These are phyloP conservation scores for Cutaneotrichosporon mucoides DNA, from an alignment of 1,284 basidiomycete genomes.

Conservation along the genomic window DNA sequence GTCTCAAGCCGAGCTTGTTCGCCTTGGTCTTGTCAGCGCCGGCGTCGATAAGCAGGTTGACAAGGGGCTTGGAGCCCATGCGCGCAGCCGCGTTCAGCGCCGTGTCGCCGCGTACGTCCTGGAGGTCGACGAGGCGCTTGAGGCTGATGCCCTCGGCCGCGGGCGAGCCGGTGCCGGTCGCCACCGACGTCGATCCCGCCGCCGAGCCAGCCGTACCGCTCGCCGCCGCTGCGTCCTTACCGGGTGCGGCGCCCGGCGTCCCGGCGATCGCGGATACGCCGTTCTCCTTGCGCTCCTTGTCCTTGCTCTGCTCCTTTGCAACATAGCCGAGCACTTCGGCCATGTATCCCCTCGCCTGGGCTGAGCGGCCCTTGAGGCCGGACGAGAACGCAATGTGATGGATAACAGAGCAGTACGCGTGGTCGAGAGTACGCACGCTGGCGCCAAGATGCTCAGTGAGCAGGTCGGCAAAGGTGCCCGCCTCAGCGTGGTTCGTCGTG, in stretches of 20 bases:
- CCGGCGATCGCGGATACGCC: background rate
- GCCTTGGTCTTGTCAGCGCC: constrained; percentile 84
- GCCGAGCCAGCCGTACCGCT: background rate
- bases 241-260: background rate
- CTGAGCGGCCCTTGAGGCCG: constrained; percentile 80
- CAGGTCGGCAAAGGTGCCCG: constrained; percentile 66
- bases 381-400: constrained; percentile 92
- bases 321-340: constrained; percentile 84
- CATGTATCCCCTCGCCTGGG: constrained; percentile 84
- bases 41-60: constrained; percentile 82
- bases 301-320: constrained; percentile 47
- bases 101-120: constrained; percentile 95
- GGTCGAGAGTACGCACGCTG: constrained; percentile 85
- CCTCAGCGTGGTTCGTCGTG: constrained; percentile 80
- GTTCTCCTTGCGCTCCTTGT: constrained; percentile 11
- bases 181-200: background rate
- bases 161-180: background rate
- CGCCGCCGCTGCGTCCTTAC: background rate
- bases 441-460: constrained; percentile 54
- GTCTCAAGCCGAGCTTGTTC: constrained; percentile 91
- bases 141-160: constrained; percentile 50
- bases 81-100: constrained; percentile 92
- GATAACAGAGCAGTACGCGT: constrained; percentile 80
- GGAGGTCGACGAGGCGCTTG: constrained; percentile 77
- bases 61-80: constrained; percentile 84